Conservation (phyloP, 257 asterid species). For the Scutellaria barbata region DNA sequence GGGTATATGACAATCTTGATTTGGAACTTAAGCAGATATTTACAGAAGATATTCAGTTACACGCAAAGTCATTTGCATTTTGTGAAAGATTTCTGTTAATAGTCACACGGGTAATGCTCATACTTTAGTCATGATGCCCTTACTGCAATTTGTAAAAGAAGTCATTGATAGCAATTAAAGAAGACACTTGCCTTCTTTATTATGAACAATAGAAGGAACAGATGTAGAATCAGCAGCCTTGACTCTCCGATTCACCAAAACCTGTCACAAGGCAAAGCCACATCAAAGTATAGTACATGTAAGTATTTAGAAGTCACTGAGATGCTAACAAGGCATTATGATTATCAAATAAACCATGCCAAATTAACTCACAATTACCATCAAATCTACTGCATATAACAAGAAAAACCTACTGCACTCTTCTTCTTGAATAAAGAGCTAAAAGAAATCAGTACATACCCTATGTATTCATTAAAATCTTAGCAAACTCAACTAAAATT, state of each 20-base stretch:
- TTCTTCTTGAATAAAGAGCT: constrained; percentile 7
- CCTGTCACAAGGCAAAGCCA: constrained; percentile 46
- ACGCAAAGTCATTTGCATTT: constrained; percentile 5
- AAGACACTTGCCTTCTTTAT: constrained; percentile 58
- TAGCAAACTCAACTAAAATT: constrained; percentile 5
- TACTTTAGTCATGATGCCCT: neutral
- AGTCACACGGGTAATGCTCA: constrained; percentile 8
- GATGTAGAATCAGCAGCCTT: constrained; percentile 47
- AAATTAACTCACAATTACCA: constrained; percentile 9
- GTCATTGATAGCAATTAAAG: constrained; percentile 16
- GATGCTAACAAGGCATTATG: neutral
- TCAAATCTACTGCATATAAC: constrained; percentile 10
- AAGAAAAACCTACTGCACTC: constrained; percentile 20
- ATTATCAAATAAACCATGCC: constrained; percentile 18
- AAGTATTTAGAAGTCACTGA: constrained; percentile 30
- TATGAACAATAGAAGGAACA: constrained; percentile 53
- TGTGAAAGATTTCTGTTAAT: neutral
- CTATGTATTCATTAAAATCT: neutral
- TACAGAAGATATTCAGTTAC: neutral
- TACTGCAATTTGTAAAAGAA: neutral
- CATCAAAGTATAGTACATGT: neutral
- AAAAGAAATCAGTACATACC: neutral
- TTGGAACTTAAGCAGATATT: constrained; percentile 1
- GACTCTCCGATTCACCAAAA: constrained; percentile 65
- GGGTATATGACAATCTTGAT: neutral